These are phyloP conservation scores for Fagopyrum esculentum DNA, from an alignment of 148 eudicot species.

Conservation along the genomic window DNA sequence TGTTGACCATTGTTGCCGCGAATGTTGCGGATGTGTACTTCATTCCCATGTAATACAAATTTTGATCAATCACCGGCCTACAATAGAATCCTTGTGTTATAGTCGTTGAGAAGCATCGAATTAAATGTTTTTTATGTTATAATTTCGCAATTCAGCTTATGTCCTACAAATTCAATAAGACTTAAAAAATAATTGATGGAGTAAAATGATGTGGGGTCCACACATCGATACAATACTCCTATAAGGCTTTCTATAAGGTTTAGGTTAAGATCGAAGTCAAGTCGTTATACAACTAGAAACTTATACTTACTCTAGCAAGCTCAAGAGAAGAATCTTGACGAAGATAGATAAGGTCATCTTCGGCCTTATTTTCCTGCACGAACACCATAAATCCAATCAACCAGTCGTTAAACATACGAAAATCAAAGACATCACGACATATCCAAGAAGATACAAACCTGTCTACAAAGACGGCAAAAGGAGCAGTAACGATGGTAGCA, in stretches of 20 bases:
- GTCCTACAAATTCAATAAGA: too few relatives aligned
- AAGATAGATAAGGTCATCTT: slow-evolving; percentile 70
- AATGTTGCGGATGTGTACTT: slow-evolving; percentile 83
- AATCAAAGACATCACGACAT: neutral
- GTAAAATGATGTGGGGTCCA: too few relatives aligned
- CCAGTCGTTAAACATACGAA: neutral
- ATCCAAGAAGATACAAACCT: slow-evolving; percentile 25
- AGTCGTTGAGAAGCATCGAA: too few relatives aligned
- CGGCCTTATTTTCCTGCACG: slow-evolving; percentile 72
- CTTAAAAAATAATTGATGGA: too few relatives aligned
- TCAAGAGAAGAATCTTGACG: slow-evolving; percentile 52
- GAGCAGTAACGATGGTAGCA: slow-evolving; percentile 64
- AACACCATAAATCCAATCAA: neutral
- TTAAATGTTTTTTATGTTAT: too few relatives aligned
- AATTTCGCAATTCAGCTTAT: too few relatives aligned
- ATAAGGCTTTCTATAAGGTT: too few relatives aligned
- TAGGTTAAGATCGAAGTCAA: too few relatives aligned
- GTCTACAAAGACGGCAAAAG: slow-evolving; percentile 74
- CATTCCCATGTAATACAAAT: slow-evolving; percentile 78
- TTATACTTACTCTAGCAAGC: slow-evolving; percentile 67
- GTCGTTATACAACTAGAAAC: neutral
- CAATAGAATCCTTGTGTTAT: neutral
- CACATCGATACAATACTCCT: too few relatives aligned
- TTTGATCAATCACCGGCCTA: slow-evolving; percentile 94
- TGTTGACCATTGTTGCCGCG: slow-evolving; percentile 69